A percentile compares a stretch with the other conserved stretches of the same genome.
phyloP scores from a whole-genome alignment of 257 asterid species.

The Rehmannia glutinosa region DNA sequence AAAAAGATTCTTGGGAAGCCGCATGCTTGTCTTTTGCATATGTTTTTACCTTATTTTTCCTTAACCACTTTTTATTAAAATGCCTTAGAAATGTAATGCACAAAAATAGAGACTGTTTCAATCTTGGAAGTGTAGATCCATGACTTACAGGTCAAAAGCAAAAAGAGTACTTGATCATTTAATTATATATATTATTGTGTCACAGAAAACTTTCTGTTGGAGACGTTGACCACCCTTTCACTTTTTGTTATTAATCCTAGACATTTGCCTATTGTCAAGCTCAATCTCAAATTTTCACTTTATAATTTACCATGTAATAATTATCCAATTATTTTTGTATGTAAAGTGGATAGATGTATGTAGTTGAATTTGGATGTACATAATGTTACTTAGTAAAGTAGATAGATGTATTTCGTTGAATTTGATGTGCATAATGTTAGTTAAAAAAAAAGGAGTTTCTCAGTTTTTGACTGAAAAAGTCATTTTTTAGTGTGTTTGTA shows the following conservation, averaged over 20 bases:
- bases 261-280: neutral
- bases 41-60: constrained; percentile 25
- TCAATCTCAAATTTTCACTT: neutral
- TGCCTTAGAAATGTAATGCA: neutral
- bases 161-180: too few relatives aligned
- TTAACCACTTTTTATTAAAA: constrained; percentile 16
- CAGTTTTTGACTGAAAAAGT: too few relatives aligned
- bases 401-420: too few relatives aligned
- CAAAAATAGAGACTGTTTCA: neutral
- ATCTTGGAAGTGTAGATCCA: neutral
- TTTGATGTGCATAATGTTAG: too few relatives aligned
- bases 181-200: too few relatives aligned
- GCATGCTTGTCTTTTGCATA: constrained; percentile 26
- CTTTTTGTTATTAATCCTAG: neutral
- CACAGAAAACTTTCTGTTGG: constrained; percentile 6
- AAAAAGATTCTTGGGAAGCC: constrained; percentile 29
- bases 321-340: neutral
- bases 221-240: constrained; percentile 18
- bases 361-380: too few relatives aligned
- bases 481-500: too few relatives aligned
- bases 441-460: too few relatives aligned
- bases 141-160: neutral
- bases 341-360: neutral
- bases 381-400: too few relatives aligned
- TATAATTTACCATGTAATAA: neutral